Evolutionary conservation across 2,329 filamentous ascomycete species (phyloP).

Genomic region (Fusarium sororula): DNA sequence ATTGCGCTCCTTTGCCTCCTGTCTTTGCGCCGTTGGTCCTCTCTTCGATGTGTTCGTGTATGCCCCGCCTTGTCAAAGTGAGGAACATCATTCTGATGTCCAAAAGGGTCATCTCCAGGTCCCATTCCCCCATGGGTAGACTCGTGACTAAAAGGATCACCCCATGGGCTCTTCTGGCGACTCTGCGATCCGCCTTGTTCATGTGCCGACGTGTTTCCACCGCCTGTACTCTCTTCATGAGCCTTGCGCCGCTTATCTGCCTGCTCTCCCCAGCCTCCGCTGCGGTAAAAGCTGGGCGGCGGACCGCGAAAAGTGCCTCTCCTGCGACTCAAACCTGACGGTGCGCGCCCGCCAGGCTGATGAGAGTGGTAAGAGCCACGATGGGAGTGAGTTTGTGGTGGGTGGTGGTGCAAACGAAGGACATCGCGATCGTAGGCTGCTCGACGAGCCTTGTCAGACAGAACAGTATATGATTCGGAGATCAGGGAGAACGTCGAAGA

Average conservation of each 20-base stretch:
- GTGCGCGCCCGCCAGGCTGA: conserved; percentile 78
- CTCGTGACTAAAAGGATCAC: conserved; percentile 30
- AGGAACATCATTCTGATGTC: conserved; percentile 64
- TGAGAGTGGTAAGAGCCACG: conserved; percentile 67
- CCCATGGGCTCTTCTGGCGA: conserved; percentile 35
- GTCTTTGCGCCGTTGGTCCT: conserved; percentile 59
- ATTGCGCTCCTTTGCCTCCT: conserved; percentile 51
- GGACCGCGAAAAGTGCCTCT: conserved; percentile 82
- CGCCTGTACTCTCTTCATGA: conserved; percentile 56
- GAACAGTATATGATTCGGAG: conserved; percentile 82
- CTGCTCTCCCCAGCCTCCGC: conserved; percentile 79
- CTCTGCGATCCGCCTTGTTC: conserved; percentile 17
- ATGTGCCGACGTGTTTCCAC: conserved; percentile 31
- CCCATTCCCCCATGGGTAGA: conserved; percentile 62
- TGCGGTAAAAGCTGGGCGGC: conserved; percentile 87
- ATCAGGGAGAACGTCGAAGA: conserved; percentile 82
- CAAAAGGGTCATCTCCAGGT: conserved; percentile 62
- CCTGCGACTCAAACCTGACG: conserved; percentile 82
- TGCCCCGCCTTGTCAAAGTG: conserved; percentile 84
- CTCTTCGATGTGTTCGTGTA: conserved; percentile 74
- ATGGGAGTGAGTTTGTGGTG: conserved; percentile 46
- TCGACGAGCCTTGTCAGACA: conserved; percentile 78
- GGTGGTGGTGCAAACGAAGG: conserved; percentile 52
- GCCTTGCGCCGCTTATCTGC: conserved; percentile 65
- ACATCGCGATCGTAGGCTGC: conserved; percentile 81